Base-by-base conservation (phyloP, 208 protist species). In the Blechomonas ayalai region DNA sequence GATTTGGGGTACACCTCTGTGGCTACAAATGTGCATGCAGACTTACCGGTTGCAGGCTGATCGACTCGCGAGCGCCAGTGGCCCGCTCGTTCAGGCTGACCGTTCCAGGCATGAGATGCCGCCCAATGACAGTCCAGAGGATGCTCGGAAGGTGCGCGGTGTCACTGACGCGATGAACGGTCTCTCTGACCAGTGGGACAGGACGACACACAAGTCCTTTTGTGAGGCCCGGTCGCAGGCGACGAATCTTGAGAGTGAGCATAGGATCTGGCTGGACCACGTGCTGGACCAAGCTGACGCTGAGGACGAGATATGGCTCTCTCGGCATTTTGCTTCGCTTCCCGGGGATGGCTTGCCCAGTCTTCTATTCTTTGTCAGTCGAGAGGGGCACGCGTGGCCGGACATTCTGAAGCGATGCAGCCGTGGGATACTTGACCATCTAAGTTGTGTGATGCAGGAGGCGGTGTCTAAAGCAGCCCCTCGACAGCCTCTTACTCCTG, bases 1-100 rank as follows among this genome's bases (percentile, higher is more conserved):
- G 47, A 39, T n/a, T 26, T 88, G 79, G 79, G 73, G 58, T 0
- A 52, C 82, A n/a, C 60, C 61, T 34, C 53, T 88, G 38, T 88
- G 69, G 73, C 9, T 77, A 1, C 70, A 52, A 49, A 57, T 74
- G 32, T 88, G 79, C 58, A 56, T 71, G n/a, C n/a, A n/a, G n/a
- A n/a, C n/a, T n/a, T n/a, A n/a, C n/a, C n/a, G n/a, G n/a, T n/a
- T n/a, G n/a, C n/a, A n/a, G n/a, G n/a, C n/a, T n/a, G n/a, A n/a
- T n/a, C n/a, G n/a, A n/a, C n/a, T n/a, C n/a, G n/a, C n/a, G n/a
- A n/a, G n/a, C n/a, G n/a, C n/a, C n/a, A n/a, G n/a, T n/a, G n/a
- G n/a, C n/a, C n/a, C n/a, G n/a, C n/a, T n/a, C n/a, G n/a, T n/a
- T n/a, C n/a, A n/a, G n/a, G n/a, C n/a, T n/a, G n/a, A n/a, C n/a